Evolutionary conservation across 2,329 filamentous ascomycete genomes (phyloP).

Genomic region (Sordariomycetes sp.): DNA sequence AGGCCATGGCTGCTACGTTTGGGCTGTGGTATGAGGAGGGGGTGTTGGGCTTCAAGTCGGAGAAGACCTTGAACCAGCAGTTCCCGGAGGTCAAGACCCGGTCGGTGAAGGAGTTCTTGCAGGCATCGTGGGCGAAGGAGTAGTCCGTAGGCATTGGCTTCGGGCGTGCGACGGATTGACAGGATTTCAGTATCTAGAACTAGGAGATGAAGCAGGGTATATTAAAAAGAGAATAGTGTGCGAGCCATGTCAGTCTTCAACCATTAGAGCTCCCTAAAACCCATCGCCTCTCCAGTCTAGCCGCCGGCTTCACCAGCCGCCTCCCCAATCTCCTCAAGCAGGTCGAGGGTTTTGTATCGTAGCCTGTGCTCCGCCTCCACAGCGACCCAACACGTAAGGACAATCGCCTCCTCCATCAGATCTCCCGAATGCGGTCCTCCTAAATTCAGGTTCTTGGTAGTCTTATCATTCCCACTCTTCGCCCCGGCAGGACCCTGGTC

Average conservation of each 20-base stretch:
- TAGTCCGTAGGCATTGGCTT: neutral
- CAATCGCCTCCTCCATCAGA: neutral
- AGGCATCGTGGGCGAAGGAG: neutral
- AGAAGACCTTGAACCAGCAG: slow-evolving; percentile 14
- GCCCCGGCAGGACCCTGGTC: neutral
- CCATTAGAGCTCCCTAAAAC: no score
- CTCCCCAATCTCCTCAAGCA: slow-evolving; percentile 1
- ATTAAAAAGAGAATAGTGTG: no score
- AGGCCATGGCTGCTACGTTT: slow-evolving; percentile 11
- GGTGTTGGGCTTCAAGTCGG: slow-evolving; percentile 9
- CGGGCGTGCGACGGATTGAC: no score
- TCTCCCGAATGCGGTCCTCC: neutral
- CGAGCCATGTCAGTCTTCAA: no score
- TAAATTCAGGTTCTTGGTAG: neutral
- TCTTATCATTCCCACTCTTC: neutral
- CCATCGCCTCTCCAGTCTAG: no score
- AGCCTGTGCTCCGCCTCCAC: neutral
- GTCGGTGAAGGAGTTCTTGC: neutral
- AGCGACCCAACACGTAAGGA: slow-evolving; percentile 1
- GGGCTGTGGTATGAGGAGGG: slow-evolving; percentile 12
- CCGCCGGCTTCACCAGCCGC: neutral
- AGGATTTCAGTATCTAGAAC: no score
- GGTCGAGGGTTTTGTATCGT: neutral
- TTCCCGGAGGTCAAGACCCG: slow-evolving; percentile 15
- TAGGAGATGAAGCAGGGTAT: no score